Percentiles rank a stretch among this genome's conserved stretches.
phyloP scores from a whole-genome alignment of 768 basidiomycete species.

The Gymnopilus junonius region DNA sequence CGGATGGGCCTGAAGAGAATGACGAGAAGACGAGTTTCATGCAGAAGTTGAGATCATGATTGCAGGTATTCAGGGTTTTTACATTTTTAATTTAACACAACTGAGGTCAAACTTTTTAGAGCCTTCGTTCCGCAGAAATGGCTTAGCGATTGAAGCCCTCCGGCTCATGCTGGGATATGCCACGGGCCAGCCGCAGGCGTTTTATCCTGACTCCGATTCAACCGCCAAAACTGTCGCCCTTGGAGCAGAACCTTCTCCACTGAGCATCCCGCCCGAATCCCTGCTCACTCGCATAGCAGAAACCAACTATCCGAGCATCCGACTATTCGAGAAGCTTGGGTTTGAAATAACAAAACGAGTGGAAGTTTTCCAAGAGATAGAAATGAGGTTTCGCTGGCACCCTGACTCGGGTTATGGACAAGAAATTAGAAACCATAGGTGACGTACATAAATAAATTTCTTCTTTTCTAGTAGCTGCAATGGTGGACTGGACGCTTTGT shows the following conservation, averaged over 20 bases:
- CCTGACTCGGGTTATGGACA: too few species aligned
- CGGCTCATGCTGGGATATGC: constrained; percentile 72
- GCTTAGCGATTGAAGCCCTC: constrained; percentile 66
- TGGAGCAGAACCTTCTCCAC: constrained; percentile 34
- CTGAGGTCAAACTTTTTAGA: constrained; percentile 47
- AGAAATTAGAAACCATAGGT: too few species aligned
- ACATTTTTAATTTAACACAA: neutral
- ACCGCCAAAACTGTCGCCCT: constrained; percentile 7
- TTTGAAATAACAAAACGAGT: constrained; percentile 71
- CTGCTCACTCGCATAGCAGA: constrained; percentile 77
- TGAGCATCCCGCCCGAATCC: constrained; percentile 45
- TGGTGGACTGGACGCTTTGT: too few species aligned
- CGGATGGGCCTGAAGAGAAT: neutral
- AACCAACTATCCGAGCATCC: constrained; percentile 69
- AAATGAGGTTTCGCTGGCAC: constrained; percentile 57
- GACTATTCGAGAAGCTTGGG: constrained; percentile 76
- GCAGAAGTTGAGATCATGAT: constrained; percentile 95
- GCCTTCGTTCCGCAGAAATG: constrained; percentile 66
- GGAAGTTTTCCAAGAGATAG: constrained; percentile 82
- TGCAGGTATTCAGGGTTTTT: constrained; percentile 62
- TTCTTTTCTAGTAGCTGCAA: too few species aligned
- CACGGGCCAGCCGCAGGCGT: constrained; percentile 44
- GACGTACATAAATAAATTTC: neutral
- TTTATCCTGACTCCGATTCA: constrained; percentile 16
- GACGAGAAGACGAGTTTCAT: constrained; percentile 52